phyloP scores from a whole-genome alignment of 148 eudicot genomes.

The Chenopodium quinoa region DNA sequence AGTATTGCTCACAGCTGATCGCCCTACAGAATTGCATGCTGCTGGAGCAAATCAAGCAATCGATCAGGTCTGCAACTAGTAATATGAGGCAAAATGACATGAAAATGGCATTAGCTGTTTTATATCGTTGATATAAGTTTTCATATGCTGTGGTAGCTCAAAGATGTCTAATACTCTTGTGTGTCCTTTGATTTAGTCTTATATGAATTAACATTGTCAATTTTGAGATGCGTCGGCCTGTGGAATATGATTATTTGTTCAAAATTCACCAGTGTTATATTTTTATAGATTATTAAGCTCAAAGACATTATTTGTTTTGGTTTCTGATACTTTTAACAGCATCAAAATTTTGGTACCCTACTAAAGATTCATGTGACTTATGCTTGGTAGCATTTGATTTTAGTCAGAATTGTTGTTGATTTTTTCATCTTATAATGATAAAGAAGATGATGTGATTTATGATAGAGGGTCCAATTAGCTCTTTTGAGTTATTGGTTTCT shows the following conservation, averaged over 20 bases:
- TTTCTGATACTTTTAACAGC: background rate
- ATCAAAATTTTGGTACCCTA: background rate
- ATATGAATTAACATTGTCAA: background rate
- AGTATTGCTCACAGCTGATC: conserved; percentile 88
- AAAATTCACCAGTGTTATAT: background rate
- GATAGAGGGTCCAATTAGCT: background rate
- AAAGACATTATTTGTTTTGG: background rate
- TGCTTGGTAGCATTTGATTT: background rate
- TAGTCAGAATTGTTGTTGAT: background rate
- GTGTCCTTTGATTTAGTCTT: conserved; percentile 3
- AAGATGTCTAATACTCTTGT: background rate
- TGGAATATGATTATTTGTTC: background rate
- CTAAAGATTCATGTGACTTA: background rate
- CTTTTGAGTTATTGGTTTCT: background rate
- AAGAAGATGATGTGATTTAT: background rate
- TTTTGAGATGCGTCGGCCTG: background rate
- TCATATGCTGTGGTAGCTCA: background rate
- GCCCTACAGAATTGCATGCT: conserved; percentile 86
- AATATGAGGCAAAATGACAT: background rate
- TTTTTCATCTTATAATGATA: background rate
- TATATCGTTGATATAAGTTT: background rate
- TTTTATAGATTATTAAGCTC: background rate
- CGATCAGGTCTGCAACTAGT: conserved; percentile 61
- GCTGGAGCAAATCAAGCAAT: conserved; percentile 98
- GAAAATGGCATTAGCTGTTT: background rate